Evolutionary conservation across 208 protist genomes (phyloP).

Genomic region (Leishmania tarentolae): DNA sequence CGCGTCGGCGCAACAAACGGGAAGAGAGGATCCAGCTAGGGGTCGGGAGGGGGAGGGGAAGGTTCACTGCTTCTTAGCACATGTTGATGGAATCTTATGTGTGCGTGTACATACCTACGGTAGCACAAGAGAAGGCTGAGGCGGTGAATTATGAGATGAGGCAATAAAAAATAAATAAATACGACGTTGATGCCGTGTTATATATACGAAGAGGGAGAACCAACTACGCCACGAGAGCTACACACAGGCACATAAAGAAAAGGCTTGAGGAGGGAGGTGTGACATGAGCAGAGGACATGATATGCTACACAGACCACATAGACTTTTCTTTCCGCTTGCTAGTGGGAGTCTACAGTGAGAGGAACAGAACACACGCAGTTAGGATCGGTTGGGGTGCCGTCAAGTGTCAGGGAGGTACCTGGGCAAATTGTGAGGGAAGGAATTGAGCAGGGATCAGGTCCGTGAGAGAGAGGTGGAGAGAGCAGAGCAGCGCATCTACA

Average conservation of each 20-base stretch:
- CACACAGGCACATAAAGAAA: background rate
- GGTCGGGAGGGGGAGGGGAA: background rate
- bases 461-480: background rate
- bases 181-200: background rate
- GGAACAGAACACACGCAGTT: background rate
- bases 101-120: background rate
- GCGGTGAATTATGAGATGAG: background rate
- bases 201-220: background rate
- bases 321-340: background rate
- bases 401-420: background rate
- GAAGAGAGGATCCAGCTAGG: slow-evolving; percentile 4
- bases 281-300: background rate
- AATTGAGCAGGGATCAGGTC: too few species aligned
- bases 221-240: background rate
- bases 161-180: slow-evolving; percentile 1
- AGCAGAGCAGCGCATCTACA: background rate
- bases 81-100: background rate
- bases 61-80: background rate
- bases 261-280: background rate
- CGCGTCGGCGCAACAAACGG: background rate
- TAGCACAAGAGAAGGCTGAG: background rate
- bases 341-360: background rate
- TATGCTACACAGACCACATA: background rate
- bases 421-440: background rate
- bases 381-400: background rate